Evolutionary conservation across 2,329 filamentous ascomycete genomes (phyloP).

Genomic region (Colletotrichum sidae): DNA sequence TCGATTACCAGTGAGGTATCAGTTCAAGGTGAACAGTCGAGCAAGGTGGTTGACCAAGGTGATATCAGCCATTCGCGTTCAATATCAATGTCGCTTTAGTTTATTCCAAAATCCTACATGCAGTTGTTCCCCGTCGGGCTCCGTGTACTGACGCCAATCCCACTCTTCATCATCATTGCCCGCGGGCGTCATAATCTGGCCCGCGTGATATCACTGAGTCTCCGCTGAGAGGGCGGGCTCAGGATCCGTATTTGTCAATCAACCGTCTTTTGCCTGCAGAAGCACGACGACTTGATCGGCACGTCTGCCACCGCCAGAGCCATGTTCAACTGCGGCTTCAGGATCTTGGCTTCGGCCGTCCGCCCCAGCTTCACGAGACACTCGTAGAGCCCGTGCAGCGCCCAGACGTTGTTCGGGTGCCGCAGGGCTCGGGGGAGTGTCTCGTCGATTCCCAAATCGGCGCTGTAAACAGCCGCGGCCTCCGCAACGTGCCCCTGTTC

Average conservation of each 20-base stretch:
- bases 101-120: background rate
- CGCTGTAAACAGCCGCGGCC: constrained; percentile 67
- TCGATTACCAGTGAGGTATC: too few species aligned
- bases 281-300: constrained; percentile 67
- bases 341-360: constrained; percentile 49
- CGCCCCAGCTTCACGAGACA: constrained; percentile 69
- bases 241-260: constrained; percentile 34
- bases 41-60: too few species aligned
- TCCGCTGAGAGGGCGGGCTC: constrained; percentile 33
- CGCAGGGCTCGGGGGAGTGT: constrained; percentile 71
- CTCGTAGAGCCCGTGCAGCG: constrained; percentile 79
- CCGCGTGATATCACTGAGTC: constrained; percentile 23
- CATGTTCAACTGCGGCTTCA: constrained; percentile 58
- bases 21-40: too few species aligned
- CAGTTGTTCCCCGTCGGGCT: background rate
- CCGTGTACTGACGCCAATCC: background rate
- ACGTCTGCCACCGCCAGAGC: constrained; percentile 71
- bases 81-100: too few species aligned
- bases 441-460: constrained; percentile 70
- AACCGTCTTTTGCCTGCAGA: constrained; percentile 49
- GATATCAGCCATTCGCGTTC: too few species aligned
- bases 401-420: constrained; percentile 82
- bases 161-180: background rate
- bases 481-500: constrained; percentile 72
- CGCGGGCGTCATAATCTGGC: constrained; percentile 22